These are phyloP conservation scores for Coemansia sp. DNA, from an alignment of 192 early-diverging fungal genomes.

Conservation along the genomic window DNA sequence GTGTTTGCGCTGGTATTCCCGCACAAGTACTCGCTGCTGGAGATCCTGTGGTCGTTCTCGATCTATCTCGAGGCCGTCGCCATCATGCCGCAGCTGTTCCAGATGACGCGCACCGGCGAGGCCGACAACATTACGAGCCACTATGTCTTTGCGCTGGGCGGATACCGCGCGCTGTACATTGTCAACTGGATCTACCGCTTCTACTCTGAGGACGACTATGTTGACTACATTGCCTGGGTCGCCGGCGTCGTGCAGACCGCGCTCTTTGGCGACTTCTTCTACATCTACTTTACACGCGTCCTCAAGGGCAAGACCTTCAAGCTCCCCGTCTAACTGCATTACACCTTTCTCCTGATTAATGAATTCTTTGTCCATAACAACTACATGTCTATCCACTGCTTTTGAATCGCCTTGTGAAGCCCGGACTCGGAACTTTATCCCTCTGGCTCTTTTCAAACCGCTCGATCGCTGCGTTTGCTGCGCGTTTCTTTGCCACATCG, in stretches of 20 bases:
- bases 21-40: constrained; percentile 61
- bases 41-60: constrained; percentile 97
- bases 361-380: constrained; percentile 1
- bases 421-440: background rate
- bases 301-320: constrained; percentile 52
- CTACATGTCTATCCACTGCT: background rate
- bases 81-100: constrained; percentile 97
- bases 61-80: constrained; percentile 96
- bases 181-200: constrained; percentile 97
- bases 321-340: constrained; percentile 48
- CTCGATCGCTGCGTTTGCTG: constrained; percentile 4
- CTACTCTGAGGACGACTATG: constrained; percentile 62
- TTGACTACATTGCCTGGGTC: constrained; percentile 85
- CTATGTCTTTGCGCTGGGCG: constrained; percentile 96
- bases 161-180: constrained; percentile 84
- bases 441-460: constrained; percentile 1
- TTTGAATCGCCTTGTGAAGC: background rate
- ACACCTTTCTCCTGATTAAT: background rate
- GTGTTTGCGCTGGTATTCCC: constrained; percentile 75
- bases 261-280: constrained; percentile 97
- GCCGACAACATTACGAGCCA: constrained; percentile 99
- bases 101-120: constrained; percentile 94
- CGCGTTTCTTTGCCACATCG: too few species aligned
- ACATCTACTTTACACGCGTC: constrained; percentile 81
- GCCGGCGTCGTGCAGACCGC: constrained; percentile 93